phyloP scores from a whole-genome alignment of 73 alveolate species.

The Paramecium tetraurelia region DNA sequence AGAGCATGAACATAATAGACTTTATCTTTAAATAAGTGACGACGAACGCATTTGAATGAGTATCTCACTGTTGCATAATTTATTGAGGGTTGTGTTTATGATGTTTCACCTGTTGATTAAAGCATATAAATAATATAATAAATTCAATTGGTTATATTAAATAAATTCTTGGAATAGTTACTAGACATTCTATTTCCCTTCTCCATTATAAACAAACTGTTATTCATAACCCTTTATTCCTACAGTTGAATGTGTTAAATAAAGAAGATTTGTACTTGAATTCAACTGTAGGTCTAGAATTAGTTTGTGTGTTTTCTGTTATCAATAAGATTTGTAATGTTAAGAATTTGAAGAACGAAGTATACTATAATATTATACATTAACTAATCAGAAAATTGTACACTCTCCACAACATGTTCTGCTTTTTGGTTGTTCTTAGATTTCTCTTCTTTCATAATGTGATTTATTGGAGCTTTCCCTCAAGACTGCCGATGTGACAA shows the following conservation, averaged over 20 bases:
- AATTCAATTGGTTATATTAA: not conserved
- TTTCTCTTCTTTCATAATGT: not conserved
- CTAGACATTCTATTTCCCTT: not conserved
- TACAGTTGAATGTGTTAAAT: too few species aligned
- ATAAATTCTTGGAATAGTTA: not conserved
- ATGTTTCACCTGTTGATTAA: not conserved
- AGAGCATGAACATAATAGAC: conserved; percentile 1
- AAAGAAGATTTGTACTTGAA: too few species aligned
- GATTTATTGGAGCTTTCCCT: not conserved
- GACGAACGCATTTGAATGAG: conserved; percentile 10
- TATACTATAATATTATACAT: not conserved
- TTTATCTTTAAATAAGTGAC: conserved; percentile 22
- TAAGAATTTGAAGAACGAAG: not conserved
- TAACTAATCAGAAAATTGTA: not conserved
- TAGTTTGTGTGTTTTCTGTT: too few species aligned
- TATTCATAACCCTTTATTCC: not conserved
- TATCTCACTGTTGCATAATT: not conserved
- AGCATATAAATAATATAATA: not conserved
- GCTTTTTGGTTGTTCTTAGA: not conserved
- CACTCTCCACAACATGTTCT: conserved; percentile 32
- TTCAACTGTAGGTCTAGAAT: too few species aligned
- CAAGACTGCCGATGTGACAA: not conserved
- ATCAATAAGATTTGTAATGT: too few species aligned
- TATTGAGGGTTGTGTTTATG: not conserved
- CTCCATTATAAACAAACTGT: not conserved